These are phyloP conservation scores for Cercospora sesami DNA, from an alignment of 2,329 filamentous ascomycete genomes.

Conservation along the genomic window DNA sequence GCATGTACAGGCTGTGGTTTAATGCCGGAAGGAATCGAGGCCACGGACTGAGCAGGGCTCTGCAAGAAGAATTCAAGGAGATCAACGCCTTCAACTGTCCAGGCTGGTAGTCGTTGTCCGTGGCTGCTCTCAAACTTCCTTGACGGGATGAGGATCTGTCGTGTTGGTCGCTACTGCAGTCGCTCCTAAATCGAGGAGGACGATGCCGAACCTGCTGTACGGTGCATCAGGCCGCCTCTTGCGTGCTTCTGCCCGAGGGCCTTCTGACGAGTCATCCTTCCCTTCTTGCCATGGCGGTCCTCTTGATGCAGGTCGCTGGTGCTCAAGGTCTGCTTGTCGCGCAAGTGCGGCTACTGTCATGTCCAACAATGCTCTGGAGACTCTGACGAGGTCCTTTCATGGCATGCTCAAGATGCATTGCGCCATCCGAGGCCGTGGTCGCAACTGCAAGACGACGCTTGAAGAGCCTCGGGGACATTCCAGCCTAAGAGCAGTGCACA, in stretches of 20 bases:
- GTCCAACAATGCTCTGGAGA: too few species aligned
- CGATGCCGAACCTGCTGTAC: not conserved
- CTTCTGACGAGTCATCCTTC: too few species aligned
- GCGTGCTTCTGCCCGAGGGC: too few species aligned
- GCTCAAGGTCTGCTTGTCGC: too few species aligned
- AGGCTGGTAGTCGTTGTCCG: not conserved
- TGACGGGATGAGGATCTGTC: not conserved
- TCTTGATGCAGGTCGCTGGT: too few species aligned
- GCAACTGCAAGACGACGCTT: too few species aligned
- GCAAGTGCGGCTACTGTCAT: too few species aligned
- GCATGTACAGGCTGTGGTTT: constrained; percentile 10
- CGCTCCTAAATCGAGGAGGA: not conserved
- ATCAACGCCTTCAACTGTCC: constrained; percentile 20
- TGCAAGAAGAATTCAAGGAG: not conserved
- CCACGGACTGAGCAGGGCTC: not conserved
- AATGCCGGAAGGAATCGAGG: constrained; percentile 7
- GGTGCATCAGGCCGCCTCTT: not conserved
- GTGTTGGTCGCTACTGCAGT: not conserved
- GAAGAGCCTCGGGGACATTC: too few species aligned
- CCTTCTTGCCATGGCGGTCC: too few species aligned
- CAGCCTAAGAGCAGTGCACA: not conserved
- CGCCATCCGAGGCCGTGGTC: not conserved
- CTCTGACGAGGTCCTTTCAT: too few species aligned
- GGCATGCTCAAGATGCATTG: too few species aligned
- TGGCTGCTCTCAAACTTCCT: not conserved